Evolutionary conservation across 352 stramenopile genomes (phyloP).

Genomic region (Phytophthora europaea): DNA sequence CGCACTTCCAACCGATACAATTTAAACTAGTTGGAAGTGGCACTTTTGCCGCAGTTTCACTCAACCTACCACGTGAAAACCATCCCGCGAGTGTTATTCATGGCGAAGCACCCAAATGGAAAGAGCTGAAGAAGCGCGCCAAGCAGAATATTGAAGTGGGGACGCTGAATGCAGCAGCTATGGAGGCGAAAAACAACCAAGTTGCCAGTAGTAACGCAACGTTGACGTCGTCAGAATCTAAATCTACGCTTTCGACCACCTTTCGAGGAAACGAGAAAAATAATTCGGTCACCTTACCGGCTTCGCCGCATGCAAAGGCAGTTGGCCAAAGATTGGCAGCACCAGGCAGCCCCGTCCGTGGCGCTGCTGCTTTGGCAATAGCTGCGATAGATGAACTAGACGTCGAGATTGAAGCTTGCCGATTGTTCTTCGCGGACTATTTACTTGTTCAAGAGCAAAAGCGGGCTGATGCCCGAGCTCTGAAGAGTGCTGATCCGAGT

Average conservation of each 20-base stretch:
- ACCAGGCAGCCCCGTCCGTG: slow-evolving; percentile 30
- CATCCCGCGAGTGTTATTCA: slow-evolving; percentile 66
- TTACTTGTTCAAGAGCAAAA: slow-evolving; percentile 66
- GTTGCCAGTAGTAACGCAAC: slow-evolving; percentile 13
- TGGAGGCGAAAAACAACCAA: slow-evolving; percentile 26
- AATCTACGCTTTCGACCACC: slow-evolving; percentile 60
- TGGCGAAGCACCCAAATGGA: slow-evolving; percentile 75
- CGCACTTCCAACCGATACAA: slow-evolving; percentile 94
- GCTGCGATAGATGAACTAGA: slow-evolving; percentile 71
- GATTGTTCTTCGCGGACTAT: slow-evolving; percentile 91
- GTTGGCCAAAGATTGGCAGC: slow-evolving; percentile 28
- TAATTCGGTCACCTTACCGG: slow-evolving; percentile 41
- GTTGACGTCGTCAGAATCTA: slow-evolving; percentile 54
- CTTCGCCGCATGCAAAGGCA: slow-evolving; percentile 36
- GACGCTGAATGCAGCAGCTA: slow-evolving; percentile 21
- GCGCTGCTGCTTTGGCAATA: slow-evolving; percentile 23
- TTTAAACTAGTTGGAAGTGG: slow-evolving; percentile 91
- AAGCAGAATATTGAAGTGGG: slow-evolving; percentile 51
- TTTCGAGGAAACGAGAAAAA: slow-evolving; percentile 42
- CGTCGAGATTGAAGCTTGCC: slow-evolving; percentile 84
- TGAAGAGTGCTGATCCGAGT: slow-evolving; percentile 24
- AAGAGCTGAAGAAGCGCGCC: slow-evolving; percentile 74
- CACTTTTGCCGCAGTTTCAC: slow-evolving; percentile 91
- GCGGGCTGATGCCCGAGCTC: slow-evolving; percentile 25
- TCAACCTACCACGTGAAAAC: slow-evolving; percentile 89